Base-by-base conservation (phyloP, 73 alveolate genomes). In the Paramecium primaurelia region DNA sequence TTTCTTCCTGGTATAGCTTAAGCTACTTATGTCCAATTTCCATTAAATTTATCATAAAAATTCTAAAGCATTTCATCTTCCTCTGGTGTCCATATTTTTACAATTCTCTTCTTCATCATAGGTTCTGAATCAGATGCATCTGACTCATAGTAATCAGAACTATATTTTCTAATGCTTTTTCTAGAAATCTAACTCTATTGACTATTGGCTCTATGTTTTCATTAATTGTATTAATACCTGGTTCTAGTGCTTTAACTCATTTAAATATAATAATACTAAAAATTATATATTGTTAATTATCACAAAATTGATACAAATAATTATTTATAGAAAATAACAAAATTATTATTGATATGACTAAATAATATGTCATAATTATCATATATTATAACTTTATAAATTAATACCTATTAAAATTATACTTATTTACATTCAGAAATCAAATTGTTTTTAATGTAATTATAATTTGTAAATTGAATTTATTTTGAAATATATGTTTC, bases 1-100 rank as follows among this genome's bases (percentile, higher is more conserved):
- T 89, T 89, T 71, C 94, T 68, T 8, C 84, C 94, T 22, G 94
- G 92, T 69, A 89, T 89, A 45, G 77, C 7, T 5, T 88, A 77
- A 8, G 94, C 94, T 45, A 89, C 75, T 20, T 44, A 37, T 11
- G 45, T 54, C 94, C 94, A 89, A 20, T 89, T 68, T 26, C 91
- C 91, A 10, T 49, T 44, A 45, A 26, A 80, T 42, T 80, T 25
- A 8, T 45, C 71, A 45, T 80, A 80, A 60, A 80, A 49, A 3
- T 47, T 45, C 68, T 89, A 28, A 7, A 89, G 75, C 84, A 89
- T 59, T 28, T 89, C 89, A 71, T 89, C 94, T 26, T 89, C 94
- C 44, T 89, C 94, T 30, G 90, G 80, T 44, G 75, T 89, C 94
- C 94, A 89, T 45, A 89, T 45, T 44, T 89, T 89, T n/a, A 89